Base-by-base conservation (phyloP, 305 asterid species). In the Fraxinus sp. region DNA sequence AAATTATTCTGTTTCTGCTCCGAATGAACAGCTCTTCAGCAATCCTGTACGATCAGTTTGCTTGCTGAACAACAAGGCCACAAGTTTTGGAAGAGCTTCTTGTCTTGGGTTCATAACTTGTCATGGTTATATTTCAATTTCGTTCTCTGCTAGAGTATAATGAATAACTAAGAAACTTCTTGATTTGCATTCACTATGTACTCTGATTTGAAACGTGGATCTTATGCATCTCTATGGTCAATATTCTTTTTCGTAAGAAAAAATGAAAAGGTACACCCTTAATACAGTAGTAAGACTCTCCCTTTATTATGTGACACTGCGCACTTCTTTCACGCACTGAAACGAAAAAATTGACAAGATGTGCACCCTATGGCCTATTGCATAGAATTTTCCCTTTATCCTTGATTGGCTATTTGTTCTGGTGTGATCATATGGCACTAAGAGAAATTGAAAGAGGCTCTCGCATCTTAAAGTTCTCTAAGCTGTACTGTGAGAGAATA, bases 31-130 rank as follows among this genome's bases (percentile, higher is more conserved):
- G 80, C 76, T 28, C 55, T 43, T 72, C 79, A 28, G 6, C 24
- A 66, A 64, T 79, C 20, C 46, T 57, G 80, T n/a, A 76, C 62
- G n/a, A 70, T 81, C 83, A 49, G 32, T 73, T 77, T 75, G 46
- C 59, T 43, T 77, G 62, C 68, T 79, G 82, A 55, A 33, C 77
- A 71, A 30, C 24, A 2, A 16, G 33, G 77, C 46, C 13, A 14
- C 66, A 2, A 32, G 77, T 72, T n/a, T 72, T 33, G 77, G 77
- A 72, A 35, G 26, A 57, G 55, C 32, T 24, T 13, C 77, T 49
- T 57, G 16, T 3, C 55, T 75, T 4, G 32, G 70, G 78, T 37
- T 46, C 28, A 26, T 46, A 75, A 24, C 71, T 81, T 22, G 13
- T 13, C 30, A 10, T 59, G 75, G 22, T 57, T 37, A 74, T 57